Percentiles rank a stretch among this genome's conserved stretches.
These are phyloP conservation scores for Edaphochlamys debaryana DNA, from an alignment of 139 green algal species.

Conservation along the genomic window DNA sequence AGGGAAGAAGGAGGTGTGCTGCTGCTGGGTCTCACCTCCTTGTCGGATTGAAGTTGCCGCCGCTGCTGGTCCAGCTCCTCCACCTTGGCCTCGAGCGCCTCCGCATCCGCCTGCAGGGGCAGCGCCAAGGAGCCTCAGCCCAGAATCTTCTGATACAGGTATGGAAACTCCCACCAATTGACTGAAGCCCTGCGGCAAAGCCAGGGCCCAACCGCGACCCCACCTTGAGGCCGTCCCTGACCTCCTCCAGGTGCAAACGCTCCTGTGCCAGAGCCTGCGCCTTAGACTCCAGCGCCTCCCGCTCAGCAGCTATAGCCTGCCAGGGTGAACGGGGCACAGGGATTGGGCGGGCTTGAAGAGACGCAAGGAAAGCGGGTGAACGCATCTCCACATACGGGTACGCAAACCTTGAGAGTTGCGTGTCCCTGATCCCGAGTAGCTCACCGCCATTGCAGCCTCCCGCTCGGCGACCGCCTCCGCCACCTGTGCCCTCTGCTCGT, in stretches of 20 bases:
- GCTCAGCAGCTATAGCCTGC: neutral
- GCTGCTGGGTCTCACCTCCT: constrained; percentile 11
- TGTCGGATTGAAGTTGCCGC: neutral
- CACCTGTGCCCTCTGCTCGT: neutral
- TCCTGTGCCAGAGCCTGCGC: neutral
- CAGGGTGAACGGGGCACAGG: no score
- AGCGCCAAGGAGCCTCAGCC: no score
- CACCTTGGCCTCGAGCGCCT: neutral
- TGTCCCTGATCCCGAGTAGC: no score
- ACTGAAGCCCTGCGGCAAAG: no score
- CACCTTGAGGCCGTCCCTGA: neutral
- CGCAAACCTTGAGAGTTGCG: no score
- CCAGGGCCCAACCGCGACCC: no score
- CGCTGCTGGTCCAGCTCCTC: neutral
- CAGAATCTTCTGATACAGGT: no score
- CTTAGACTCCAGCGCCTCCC: neutral
- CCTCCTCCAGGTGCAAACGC: neutral
- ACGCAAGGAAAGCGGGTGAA: no score
- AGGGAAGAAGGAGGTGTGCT: no score
- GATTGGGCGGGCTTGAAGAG: no score
- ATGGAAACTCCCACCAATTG: no score
- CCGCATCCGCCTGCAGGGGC: neutral
- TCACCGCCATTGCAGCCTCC: neutral
- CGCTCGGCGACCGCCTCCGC: neutral
- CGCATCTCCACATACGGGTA: no score